Evolutionary conservation across 2,329 filamentous ascomycete species (phyloP).

Genomic region (Diplodia intermedia): DNA sequence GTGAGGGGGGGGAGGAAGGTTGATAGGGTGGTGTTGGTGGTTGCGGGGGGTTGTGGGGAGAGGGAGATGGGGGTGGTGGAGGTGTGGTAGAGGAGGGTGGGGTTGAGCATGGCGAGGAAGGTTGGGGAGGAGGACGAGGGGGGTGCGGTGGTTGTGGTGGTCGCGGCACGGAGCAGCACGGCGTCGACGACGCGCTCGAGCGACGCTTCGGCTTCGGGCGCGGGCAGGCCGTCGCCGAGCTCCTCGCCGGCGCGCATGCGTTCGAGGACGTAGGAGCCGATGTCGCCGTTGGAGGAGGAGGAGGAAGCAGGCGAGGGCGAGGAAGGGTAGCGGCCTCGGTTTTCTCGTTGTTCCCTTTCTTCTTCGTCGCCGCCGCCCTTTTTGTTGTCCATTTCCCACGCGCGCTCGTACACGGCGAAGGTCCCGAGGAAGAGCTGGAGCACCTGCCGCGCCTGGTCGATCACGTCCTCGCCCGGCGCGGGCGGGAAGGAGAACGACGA

Average conservation of each 20-base stretch:
- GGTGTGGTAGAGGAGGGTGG: background rate
- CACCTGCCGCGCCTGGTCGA: slow-evolving; percentile 9
- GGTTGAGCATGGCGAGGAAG: background rate
- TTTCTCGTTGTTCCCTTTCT: background rate
- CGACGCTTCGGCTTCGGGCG: slow-evolving; percentile 5
- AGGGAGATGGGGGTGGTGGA: background rate
- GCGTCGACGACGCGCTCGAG: background rate
- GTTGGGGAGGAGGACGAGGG: background rate
- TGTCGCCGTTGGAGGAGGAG: background rate
- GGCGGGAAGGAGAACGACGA: slow-evolving; percentile 14
- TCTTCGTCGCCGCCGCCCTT: background rate
- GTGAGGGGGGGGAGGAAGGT: slow-evolving; percentile 5
- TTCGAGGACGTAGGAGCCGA: background rate
- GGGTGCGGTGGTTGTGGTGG: background rate
- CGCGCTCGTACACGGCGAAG: slow-evolving; percentile 4
- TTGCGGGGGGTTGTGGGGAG: too few species aligned
- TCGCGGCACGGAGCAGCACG: background rate
- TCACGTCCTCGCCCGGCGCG: slow-evolving; percentile 1
- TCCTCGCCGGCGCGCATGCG: slow-evolving; percentile 5
- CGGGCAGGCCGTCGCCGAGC: background rate
- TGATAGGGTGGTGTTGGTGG: background rate
- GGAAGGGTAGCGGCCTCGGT: too few species aligned
- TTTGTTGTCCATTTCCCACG: background rate
- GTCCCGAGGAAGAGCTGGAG: slow-evolving; percentile 9
- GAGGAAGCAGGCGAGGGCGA: too few species aligned